Base-by-base conservation (phyloP, 1,139 yeast species). In the Martiniozyma asiatica region DNA sequence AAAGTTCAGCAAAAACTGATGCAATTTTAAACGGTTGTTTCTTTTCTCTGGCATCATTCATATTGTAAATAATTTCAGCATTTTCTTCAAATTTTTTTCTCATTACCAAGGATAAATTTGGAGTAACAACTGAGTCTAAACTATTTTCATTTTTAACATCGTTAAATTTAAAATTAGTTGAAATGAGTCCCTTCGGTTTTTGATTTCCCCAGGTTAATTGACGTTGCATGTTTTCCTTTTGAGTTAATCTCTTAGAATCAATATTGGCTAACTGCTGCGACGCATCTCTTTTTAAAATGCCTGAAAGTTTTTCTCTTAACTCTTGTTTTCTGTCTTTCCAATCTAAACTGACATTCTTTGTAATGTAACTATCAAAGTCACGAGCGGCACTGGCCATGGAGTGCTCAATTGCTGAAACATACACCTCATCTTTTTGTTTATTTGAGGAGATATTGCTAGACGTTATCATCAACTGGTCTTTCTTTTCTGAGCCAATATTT, bases 291-390 rank as follows among this genome's bases (percentile, higher is more conserved):
- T 48, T 50, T 26, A 50, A 28, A 7, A 53, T 37, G 18, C 65
- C 60, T 1, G 87, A 85, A 43, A 81, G 69, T 14, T 75, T 70
- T 41, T 72, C 73, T 49, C 81, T 69, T 32, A 84, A 66, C 42
- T 75, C 80, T 36, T 73, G 74, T 44, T 82, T 73, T 42, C 85
- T 70, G 31, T 68, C 69, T 38, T 73, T 72, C 96, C 97, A 89
- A 52, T 85, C 95, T 32, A 80, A 62, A 2, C 79, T 63, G 22
- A 89, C 66, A 45, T 77, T 82, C 35, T 75, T 70, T 42, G 68
- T 74, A 38, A 87, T 73, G 50, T 73, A 82, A 27, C 56, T 60
- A 51, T 87, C 96, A 53, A 87, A 89, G 47, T 85, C 96, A 32
- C 66, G 65, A 3, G 94, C 77, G 2, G 95, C 87, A 16, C 73